phyloP scores from a whole-genome alignment of 176 grass and related monocot genomes.

The Oryza coarctata region DNA sequence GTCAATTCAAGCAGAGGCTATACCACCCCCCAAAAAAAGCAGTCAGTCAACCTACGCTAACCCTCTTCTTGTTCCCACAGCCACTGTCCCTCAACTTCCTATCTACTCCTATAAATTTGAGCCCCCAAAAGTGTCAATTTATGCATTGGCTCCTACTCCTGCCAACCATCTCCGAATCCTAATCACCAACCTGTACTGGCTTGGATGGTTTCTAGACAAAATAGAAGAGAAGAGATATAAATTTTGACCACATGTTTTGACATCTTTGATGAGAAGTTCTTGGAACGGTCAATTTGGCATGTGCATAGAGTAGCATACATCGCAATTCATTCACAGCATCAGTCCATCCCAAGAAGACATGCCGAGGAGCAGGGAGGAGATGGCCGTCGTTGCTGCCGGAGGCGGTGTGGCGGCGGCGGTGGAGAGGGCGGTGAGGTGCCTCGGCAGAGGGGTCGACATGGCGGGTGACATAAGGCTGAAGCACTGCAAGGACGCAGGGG shows the following conservation, averaged over 20 bases:
- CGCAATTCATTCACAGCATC: not conserved
- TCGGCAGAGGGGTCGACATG: conserved; percentile 83
- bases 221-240: not conserved
- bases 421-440: conserved; percentile 54
- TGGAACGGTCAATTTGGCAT: not conserved
- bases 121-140: not conserved
- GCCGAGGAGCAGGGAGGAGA: conserved; percentile 31
- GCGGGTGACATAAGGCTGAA: conserved; percentile 64
- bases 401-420: conserved; percentile 14
- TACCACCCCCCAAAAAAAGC: too few species aligned
- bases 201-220: not conserved
- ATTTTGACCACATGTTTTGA: not conserved
- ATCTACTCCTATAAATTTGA: not conserved
- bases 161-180: not conserved
- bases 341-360: not conserved
- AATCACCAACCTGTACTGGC: not conserved
- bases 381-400: conserved; percentile 13
- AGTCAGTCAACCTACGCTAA: conserved; percentile 45
- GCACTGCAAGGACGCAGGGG: conserved; percentile 62
- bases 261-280: not conserved
- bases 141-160: not conserved
- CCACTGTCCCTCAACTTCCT: not conserved
- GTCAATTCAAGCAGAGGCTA: conserved; percentile 19
- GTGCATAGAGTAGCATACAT: not conserved
- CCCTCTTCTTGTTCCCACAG: conserved; percentile 24